These are phyloP conservation scores for Fraxinus nigra DNA, from an alignment of 305 asterid species.

Conservation along the genomic window DNA sequence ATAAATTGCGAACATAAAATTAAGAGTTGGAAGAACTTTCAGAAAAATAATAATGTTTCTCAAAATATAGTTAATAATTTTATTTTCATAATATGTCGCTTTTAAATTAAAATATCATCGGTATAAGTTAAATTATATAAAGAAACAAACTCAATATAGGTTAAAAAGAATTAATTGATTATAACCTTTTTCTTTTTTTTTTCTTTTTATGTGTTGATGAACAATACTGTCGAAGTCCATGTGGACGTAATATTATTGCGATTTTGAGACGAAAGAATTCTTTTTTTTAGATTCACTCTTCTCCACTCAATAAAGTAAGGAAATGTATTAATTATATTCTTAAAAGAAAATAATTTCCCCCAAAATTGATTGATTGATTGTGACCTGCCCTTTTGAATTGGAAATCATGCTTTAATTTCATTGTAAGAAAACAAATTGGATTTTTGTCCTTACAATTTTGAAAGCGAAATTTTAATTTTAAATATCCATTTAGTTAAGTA, in stretches of 20 bases:
- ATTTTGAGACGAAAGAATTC: too few relatives aligned
- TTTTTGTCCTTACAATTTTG: background rate
- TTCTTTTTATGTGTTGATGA: background rate
- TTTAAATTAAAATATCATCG: too few relatives aligned
- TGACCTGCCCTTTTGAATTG: constrained; percentile 17
- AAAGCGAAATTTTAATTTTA: background rate
- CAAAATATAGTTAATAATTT: background rate
- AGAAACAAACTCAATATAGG: too few relatives aligned
- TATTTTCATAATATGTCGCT: background rate
- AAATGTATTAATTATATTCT: background rate
- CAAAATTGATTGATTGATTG: background rate
- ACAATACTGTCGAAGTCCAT: too few relatives aligned
- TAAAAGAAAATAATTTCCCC: constrained; percentile 5
- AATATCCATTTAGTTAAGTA: background rate
- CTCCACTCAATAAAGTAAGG: background rate
- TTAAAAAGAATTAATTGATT: background rate
- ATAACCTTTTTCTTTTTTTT: background rate
- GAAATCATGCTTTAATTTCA: constrained; percentile 18
- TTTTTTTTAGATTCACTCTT: background rate
- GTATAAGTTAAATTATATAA: too few relatives aligned
- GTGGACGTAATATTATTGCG: too few relatives aligned
- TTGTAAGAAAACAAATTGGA: constrained; percentile 1
- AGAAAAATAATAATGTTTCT: background rate
- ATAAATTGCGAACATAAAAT: background rate
- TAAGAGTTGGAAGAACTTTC: background rate